Evolutionary conservation across 2,329 filamentous ascomycete species (phyloP).

Genomic region (Xylariaceae sp.): DNA sequence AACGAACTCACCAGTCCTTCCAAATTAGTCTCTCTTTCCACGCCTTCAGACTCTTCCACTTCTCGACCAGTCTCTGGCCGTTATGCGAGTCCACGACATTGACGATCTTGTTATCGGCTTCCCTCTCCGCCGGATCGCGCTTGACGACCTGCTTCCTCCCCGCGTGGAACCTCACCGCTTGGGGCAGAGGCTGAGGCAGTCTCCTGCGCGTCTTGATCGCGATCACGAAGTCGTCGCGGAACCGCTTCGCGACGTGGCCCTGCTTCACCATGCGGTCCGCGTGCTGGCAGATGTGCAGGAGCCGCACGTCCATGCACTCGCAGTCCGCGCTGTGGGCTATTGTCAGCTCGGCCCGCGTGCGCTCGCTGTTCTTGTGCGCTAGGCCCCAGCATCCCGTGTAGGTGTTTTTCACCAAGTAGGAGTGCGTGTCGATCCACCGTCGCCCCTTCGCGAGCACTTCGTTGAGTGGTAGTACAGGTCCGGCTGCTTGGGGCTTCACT

Average conservation of each 20-base stretch:
- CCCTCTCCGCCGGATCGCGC: conserved; percentile 3
- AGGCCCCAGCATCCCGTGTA: conserved; percentile 29
- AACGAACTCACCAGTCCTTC: conserved; percentile 30
- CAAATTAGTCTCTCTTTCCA: conserved; percentile 29
- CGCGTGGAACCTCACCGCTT: conserved; percentile 9
- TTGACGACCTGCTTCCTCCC: conserved; percentile 5
- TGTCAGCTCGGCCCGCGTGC: conserved; percentile 20
- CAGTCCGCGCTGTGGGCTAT: conserved; percentile 27
- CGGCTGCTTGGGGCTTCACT: too few relatives aligned
- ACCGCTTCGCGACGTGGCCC: conserved; percentile 8
- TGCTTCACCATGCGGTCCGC: conserved; percentile 9
- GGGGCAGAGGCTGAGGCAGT: conserved; percentile 13
- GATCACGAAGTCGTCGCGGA: conserved; percentile 30
- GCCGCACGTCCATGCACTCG: conserved; percentile 25
- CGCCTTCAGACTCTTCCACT: conserved; percentile 30
- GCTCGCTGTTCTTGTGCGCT: neutral
- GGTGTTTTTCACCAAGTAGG: conserved; percentile 25
- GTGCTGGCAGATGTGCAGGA: conserved; percentile 25
- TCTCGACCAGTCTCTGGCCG: conserved; percentile 27
- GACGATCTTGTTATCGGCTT: neutral
- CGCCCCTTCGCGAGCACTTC: conserved; percentile 19
- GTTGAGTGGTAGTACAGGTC: conserved; percentile 2
- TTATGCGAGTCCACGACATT: conserved; percentile 21
- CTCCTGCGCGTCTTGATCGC: conserved; percentile 25
- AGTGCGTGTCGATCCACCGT: conserved; percentile 14